Base-by-base conservation (phyloP, 78 protist genomes). In the Isochrysis galbana region DNA sequence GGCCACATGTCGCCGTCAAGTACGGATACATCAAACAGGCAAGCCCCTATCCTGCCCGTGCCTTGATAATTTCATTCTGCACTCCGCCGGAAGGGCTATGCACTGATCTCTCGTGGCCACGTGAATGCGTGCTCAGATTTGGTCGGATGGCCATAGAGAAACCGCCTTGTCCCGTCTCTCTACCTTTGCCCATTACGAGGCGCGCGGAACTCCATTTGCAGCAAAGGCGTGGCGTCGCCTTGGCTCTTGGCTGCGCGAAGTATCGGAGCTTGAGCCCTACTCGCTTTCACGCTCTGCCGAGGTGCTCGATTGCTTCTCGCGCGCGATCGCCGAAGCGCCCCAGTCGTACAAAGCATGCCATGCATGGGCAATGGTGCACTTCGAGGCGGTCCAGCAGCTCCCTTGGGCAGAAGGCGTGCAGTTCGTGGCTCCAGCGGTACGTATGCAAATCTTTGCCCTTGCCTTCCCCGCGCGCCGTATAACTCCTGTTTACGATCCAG, bases 281-380 rank as follows among this genome's bases (percentile, higher is more conserved):
- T 29, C 11, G 38, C 7, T 67, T 23, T 23, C 5, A 11, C 32
- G 74, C 32, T 23, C 32, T 23, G 91, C 95, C 32, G 91, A 70
- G 61, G 94, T 96, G 51, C 74, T 89, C 39, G 36, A 42, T 29
- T 91, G 82, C 44, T 95, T 91, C 92, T 70, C 41, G 36, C 5
- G 22, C 45, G 98, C 99, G 29, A 96, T 95, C 34, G 89, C 32
- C 23, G 39, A 92, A 38, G 95, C 96, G 83, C 90, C 93, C 32
- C 67, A 90, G 61, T 95, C 98, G 98, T 98, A 98, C 95, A 94
- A 95, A 61, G 99, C 98, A 34, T 98, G 99, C 99, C 99, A 98
- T 93, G 87, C 96, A 44, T 98, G 96, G 96, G 99, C 99, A n/a
- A 70, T 97, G 11, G 83, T 92, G 48, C 97, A 98, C 92, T 97